Evolutionary conservation across 208 protist genomes (phyloP).

Genomic region (Leishmania mexicana): DNA sequence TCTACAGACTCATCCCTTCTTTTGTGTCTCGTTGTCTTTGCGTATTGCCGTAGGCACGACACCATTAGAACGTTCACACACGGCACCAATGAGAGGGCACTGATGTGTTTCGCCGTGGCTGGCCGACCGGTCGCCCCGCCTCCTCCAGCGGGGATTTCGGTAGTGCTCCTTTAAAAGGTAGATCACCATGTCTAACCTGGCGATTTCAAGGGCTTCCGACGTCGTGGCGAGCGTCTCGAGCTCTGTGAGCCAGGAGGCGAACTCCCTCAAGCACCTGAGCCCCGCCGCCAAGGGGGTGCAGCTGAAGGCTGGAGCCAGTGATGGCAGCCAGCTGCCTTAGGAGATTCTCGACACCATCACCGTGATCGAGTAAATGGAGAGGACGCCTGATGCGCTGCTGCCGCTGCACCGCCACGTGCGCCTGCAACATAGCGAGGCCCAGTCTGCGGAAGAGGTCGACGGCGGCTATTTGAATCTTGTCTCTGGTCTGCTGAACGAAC

Average conservation of each 20-base stretch:
- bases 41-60: neutral
- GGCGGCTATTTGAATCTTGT: constrained; percentile 47
- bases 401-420: constrained; percentile 11
- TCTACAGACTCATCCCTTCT: neutral
- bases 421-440: constrained; percentile 22
- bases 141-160: neutral
- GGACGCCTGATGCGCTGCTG: constrained; percentile 20
- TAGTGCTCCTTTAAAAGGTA: neutral
- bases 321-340: constrained; percentile 14
- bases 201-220: neutral
- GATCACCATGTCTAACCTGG: neutral
- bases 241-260: constrained; percentile 5
- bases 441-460: constrained; percentile 29
- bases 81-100: neutral
- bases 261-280: constrained; percentile 16
- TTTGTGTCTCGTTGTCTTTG: neutral
- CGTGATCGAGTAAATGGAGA: constrained; percentile 32
- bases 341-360: constrained; percentile 22
- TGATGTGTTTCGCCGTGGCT: neutral
- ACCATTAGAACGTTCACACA: neutral
- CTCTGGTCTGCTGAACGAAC: constrained; percentile 29
- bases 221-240: neutral
- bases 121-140: too few species aligned
- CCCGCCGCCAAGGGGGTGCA: neutral
- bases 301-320: neutral